Evolutionary conservation across 108 stramenopile species (phyloP).

Genomic region (Pseudonitzschia multiseries): DNA sequence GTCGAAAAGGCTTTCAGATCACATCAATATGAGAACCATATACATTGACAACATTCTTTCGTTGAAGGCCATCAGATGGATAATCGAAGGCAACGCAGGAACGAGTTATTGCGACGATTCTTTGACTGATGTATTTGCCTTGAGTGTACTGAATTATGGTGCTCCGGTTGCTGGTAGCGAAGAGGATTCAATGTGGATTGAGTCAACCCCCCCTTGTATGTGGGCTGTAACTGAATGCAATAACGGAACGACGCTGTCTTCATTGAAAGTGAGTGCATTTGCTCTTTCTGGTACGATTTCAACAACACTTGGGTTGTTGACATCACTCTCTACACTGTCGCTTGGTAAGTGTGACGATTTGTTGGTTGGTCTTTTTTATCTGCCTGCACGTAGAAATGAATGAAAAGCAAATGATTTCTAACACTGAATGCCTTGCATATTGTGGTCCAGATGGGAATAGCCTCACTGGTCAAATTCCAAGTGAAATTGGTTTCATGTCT

Average conservation of each 20-base stretch:
- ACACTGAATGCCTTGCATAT: neutral
- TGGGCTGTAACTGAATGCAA: neutral
- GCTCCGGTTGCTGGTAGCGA: neutral
- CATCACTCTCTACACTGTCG: neutral
- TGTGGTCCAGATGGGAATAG: neutral
- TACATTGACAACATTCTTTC: neutral
- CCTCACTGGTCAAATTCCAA: neutral
- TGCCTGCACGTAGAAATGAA: neutral
- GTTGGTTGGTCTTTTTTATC: neutral
- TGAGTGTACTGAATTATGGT: neutral
- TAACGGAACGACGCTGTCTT: neutral
- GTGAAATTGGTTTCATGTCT: conserved; percentile 4
- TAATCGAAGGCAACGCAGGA: neutral
- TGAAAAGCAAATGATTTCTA: neutral
- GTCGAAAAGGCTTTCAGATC: neutral
- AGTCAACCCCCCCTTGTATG: neutral
- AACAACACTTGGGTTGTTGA: neutral
- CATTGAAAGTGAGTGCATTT: neutral
- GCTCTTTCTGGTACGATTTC: neutral
- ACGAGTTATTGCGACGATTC: neutral
- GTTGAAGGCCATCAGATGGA: neutral
- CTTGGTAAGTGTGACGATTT: neutral
- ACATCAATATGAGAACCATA: neutral
- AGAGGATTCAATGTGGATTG: neutral
- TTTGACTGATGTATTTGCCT: neutral